A percentile compares a stretch with the other conserved stretches of the same genome.
phyloP scores from a whole-genome alignment of 2,329 filamentous ascomycete species.

The Fusarium oxysporum region DNA sequence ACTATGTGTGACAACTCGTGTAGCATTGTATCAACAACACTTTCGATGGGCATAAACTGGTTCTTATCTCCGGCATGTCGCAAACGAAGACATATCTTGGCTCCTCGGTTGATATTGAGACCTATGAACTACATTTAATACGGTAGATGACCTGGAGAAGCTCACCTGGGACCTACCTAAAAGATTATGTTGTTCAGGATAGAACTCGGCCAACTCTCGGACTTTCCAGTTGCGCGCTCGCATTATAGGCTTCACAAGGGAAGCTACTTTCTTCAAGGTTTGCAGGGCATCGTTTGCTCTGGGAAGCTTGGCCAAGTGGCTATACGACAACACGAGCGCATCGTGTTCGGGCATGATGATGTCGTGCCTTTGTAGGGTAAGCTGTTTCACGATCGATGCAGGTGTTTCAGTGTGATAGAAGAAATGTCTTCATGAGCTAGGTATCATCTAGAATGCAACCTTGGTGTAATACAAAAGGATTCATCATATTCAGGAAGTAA shows the following conservation, averaged over 20 bases:
- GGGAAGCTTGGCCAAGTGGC: slow-evolving; percentile 60
- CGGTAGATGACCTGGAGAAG: background rate
- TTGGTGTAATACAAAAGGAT: background rate
- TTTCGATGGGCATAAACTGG: slow-evolving; percentile 83
- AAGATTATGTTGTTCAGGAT: slow-evolving; percentile 78
- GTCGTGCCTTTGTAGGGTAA: slow-evolving; percentile 8
- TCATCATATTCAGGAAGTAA: background rate
- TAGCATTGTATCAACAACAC: slow-evolving; percentile 89
- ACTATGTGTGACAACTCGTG: slow-evolving; percentile 94
- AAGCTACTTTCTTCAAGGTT: slow-evolving; percentile 82
- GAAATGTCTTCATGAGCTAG: slow-evolving; percentile 8
- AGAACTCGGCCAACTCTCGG: slow-evolving; percentile 84
- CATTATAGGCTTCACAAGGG: slow-evolving; percentile 95
- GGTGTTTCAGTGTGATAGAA: background rate
- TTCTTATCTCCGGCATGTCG: slow-evolving; percentile 79
- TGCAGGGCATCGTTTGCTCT: slow-evolving; percentile 64
- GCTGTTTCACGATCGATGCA: slow-evolving; percentile 9
- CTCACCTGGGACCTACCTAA: slow-evolving; percentile 71
- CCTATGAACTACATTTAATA: slow-evolving; percentile 55
- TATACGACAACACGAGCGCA: slow-evolving; percentile 59
- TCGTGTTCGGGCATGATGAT: slow-evolving; percentile 50
- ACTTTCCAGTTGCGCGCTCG: slow-evolving; percentile 85
- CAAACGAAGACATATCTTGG: slow-evolving; percentile 84
- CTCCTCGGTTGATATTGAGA: slow-evolving; percentile 80
- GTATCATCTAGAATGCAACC: background rate